Percentiles rank a stretch among this genome's conserved stretches.
Conservation (phyloP, 768 basidiomycete genomes). For the Exsudoporus frostii region DNA sequence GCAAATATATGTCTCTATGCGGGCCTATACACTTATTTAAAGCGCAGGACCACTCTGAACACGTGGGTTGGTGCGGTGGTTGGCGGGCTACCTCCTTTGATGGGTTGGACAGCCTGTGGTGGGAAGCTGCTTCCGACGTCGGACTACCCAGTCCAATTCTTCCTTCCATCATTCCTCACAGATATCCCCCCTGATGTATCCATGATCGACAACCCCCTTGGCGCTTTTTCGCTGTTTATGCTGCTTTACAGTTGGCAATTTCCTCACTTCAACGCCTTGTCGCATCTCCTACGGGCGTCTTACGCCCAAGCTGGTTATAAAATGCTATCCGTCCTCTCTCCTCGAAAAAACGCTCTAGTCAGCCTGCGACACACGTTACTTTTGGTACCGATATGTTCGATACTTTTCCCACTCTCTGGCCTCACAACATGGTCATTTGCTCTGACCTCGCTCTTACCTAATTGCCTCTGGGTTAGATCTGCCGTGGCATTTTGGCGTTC, state of each 20-base stretch:
- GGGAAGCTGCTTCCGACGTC: slow-evolving; percentile 68
- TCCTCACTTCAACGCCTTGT: slow-evolving; percentile 95
- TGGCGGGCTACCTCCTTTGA: slow-evolving; percentile 88
- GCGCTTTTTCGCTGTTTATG: slow-evolving; percentile 76
- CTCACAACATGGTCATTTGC: slow-evolving; percentile 92
- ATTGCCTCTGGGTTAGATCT: slow-evolving; percentile 60
- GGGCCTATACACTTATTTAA: slow-evolving; percentile 89
- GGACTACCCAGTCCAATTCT: slow-evolving; percentile 54
- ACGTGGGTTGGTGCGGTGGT: slow-evolving; percentile 96
- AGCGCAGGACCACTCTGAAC: slow-evolving; percentile 76
- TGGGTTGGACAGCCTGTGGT: slow-evolving; percentile 98
- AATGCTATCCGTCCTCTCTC: slow-evolving; percentile 84
- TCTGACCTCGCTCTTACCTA: slow-evolving; percentile 70
- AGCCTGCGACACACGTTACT: slow-evolving; percentile 78
- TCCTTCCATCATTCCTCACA: slow-evolving; percentile 60
- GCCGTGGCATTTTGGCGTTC: slow-evolving; percentile 74
- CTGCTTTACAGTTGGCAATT: slow-evolving; percentile 97
- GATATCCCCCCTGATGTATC: slow-evolving; percentile 40
- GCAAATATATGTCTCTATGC: slow-evolving; percentile 89
- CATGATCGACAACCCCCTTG: slow-evolving; percentile 76
- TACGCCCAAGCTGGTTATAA: slow-evolving; percentile 93
- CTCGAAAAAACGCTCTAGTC: slow-evolving; percentile 79
- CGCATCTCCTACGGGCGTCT: slow-evolving; percentile 78
- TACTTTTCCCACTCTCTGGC: slow-evolving; percentile 84
- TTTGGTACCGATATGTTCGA: slow-evolving; percentile 71